Base-by-base conservation (phyloP, 306 rosid species). In the Castanospermum australe region DNA sequence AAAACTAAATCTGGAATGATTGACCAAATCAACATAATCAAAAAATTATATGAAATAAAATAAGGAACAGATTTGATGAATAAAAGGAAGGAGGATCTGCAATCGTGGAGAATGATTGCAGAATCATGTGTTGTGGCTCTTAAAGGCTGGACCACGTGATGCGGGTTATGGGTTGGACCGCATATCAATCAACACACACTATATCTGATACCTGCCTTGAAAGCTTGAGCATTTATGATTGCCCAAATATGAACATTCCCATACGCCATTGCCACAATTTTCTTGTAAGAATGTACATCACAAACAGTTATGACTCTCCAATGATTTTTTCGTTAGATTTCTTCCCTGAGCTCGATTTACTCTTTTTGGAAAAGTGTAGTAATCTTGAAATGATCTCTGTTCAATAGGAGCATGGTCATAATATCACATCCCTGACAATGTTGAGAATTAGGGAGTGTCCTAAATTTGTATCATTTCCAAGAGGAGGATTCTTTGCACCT, bases 401-500 rank as follows among this genome's bases (percentile, higher is more conserved):
- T 6, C 18, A 30, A 30, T 13, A 17, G 14, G 9, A 20, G 18
- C 45, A 32, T 32, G 17, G 20, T 8, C 21, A 11, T 1, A 8
- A 41, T 28, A 17, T 59, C 38, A 61, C 28, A 5, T 62, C 45
- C 30, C 48, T 30, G 11, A 12, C 21, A 25, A 0, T 1, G 13
- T 14, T 24, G 11, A 2, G 0, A 28, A 75, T 75, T 20, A 1
- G 0, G 0, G 0, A 17, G 1, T 75, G 79, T 15, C 60, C 68
- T 17, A 42, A 61, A n/a, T 75, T 75, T 60, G 57, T 30, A 42
- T 60, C 60, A 8, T 61, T 75, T 75, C 79, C 69, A 0, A 11
- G 11, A 2, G 60, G 22, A 60, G 79, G 57, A 59, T 13, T 57
- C 0, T 41, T 0, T 5, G 71, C 71, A 14, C 8, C 33, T 0